Evolutionary conservation across 768 basidiomycete species (phyloP).

Genomic region (Solioccasus polychromus): DNA sequence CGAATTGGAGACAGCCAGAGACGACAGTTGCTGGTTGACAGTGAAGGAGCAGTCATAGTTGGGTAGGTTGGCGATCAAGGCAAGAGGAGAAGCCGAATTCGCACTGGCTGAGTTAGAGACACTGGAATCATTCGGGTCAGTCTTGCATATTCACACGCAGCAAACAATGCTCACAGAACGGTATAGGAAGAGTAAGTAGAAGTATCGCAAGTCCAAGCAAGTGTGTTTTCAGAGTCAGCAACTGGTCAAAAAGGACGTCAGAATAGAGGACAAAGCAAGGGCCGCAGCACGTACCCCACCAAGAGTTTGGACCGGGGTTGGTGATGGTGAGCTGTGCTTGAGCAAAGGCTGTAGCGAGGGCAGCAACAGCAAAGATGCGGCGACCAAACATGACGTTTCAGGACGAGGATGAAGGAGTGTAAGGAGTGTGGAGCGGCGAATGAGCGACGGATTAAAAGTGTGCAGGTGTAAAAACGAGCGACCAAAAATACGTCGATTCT

Average conservation of each 20-base stretch:
- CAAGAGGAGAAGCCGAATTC: constrained; percentile 37
- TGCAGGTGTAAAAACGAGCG: constrained; percentile 8
- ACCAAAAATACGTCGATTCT: constrained; percentile 5
- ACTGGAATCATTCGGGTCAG: constrained; percentile 27
- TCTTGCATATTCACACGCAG: constrained; percentile 4
- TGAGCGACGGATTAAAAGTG: constrained; percentile 20
- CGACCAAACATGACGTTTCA: constrained; percentile 31
- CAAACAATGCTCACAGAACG: constrained; percentile 35
- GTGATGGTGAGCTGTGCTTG: constrained; percentile 43
- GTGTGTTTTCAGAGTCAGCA: constrained; percentile 50
- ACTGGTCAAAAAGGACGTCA: constrained; percentile 36
- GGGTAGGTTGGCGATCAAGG: constrained; percentile 46
- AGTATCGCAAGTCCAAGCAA: constrained; percentile 56
- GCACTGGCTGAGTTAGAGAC: constrained; percentile 42
- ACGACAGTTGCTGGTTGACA: constrained; percentile 46
- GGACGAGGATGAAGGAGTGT: constrained; percentile 9
- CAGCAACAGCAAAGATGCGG: constrained; percentile 35
- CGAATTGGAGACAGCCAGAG: constrained; percentile 39
- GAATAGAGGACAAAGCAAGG: not conserved
- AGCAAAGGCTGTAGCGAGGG: constrained; percentile 36
- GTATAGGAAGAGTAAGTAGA: constrained; percentile 43
- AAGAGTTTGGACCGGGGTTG: constrained; percentile 42
- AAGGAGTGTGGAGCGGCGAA: constrained; percentile 21
- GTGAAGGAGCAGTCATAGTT: constrained; percentile 59
- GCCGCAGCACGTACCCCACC: constrained; percentile 56